Evolutionary conservation across 2,329 filamentous ascomycete species (phyloP), one percentile per base, ranked within the genome.

Genomic region (Fusarium staphyleae): DNA sequence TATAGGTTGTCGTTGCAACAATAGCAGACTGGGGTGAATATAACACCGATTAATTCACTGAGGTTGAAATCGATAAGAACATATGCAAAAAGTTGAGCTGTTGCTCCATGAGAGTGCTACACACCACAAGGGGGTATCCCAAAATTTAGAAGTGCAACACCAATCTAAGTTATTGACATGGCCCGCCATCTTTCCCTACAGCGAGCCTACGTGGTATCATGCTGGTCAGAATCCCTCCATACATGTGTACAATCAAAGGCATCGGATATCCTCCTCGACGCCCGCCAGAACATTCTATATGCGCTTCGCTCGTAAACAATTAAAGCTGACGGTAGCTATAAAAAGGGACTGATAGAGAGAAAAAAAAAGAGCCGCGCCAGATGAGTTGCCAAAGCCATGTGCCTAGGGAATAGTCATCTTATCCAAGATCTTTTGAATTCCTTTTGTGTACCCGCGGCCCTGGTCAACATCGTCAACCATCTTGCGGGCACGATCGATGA

Each of bases 341-440:
- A 55, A 36, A 28, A 29, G 50, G 42, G 22, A 8, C 22, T 8
- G 22, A 6, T 24, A 18, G 15, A 19, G 13, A 29, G 33, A 12
- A 18, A 19, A n/a, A 29, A 35, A 12, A 18, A 36, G 18, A 42
- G 32, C 11, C 15, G 13, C 32, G 24, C 18, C n/a, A 29, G 19
- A 32, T 26, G 2, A 30, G 13, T n/a, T 14, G 9, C 14, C 15
- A 30, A 30, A 3, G 16, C 15, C 12, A 3, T 6, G 7, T 7
- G 18, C 9, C 50, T 57, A 67, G 11, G 51, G 51, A 28, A 76
- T 65, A 9, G 67, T 80, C 76, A 93, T 86, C 73, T 82, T 87
- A 66, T 89, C 85, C 65, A 93, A 70, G 35, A 93, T 91, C 59
- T 78, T 81, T 57, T 87, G 80, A 12, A 91, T 80, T 15, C 82